Evolutionary conservation across 345 rosid species (phyloP).

Genomic region (Moringa oleifera): DNA sequence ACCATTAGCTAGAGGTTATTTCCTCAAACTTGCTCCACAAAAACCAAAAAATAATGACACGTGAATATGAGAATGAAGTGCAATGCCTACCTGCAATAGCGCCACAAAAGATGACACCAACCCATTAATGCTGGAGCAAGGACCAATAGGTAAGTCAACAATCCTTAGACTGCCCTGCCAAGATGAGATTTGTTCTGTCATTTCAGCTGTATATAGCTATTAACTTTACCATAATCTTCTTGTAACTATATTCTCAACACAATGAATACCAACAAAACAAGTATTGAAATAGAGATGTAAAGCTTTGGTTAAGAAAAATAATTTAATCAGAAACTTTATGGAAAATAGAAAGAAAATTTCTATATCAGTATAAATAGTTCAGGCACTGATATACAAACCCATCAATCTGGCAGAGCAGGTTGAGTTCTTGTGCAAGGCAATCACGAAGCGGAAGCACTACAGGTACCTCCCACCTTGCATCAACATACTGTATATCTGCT

Average conservation of each 20-base stretch:
- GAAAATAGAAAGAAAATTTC: too few species aligned
- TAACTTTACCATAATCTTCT: too few species aligned
- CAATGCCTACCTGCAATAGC: constrained; percentile 56
- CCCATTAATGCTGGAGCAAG: constrained; percentile 60
- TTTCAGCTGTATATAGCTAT: constrained; percentile 21
- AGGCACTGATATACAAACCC: constrained; percentile 39
- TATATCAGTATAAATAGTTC: too few species aligned
- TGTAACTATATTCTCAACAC: neutral
- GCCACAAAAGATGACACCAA: constrained; percentile 80
- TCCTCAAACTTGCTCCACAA: neutral
- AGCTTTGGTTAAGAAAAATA: too few species aligned
- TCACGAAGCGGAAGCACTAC: constrained; percentile 83
- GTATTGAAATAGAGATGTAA: too few species aligned
- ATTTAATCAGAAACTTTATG: too few species aligned
- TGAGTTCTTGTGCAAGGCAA: constrained; percentile 70
- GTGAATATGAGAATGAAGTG: neutral
- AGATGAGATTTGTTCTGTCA: constrained; percentile 27
- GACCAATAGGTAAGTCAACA: constrained; percentile 32
- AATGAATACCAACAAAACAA: neutral
- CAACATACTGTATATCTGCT: constrained; percentile 92
- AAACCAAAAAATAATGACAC: neutral
- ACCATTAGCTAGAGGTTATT: neutral
- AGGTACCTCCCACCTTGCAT: constrained; percentile 78
- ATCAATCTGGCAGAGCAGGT: constrained; percentile 60
- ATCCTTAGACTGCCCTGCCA: constrained; percentile 89